Evolutionary conservation across 495 filamentous ascomycete genomes (phyloP), one percentile per base, ranked within the genome.

Genomic region (Corynascus novoguineensis): DNA sequence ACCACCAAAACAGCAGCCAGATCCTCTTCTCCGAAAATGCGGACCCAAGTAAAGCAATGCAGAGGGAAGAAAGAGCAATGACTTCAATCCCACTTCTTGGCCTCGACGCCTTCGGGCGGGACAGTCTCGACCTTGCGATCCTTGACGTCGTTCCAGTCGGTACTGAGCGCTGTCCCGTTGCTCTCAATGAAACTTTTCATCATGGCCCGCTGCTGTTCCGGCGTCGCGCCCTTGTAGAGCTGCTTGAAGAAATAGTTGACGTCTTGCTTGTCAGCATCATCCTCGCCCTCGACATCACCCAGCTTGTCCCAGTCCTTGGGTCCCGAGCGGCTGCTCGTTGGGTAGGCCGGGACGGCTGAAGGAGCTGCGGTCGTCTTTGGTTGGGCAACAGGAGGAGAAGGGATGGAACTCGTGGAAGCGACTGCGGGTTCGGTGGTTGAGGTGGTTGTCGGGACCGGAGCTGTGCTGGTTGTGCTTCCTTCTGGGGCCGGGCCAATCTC

Each of bases 131-230:
- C 86, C 37, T 75, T 86, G 29, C 82, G 82, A 55, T 78, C 83
- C 17, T 82, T 80, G 40, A 96, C 93, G 59, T 97, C 91, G 1
- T 72, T 70, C 93, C 93, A 98, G 60, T 92, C 88, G 1, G 95
- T 98, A 68, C 92, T 97, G 58, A 98, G 73, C 2, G 90, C 83
- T 0, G 93, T 98, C 1, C 93, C 93, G 61, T 92, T 89, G 67
- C 90, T 96, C 75, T 98, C 93, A 22, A 83, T 70, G 64, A 88
- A 97, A 69, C 90, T 96, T 81, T 98, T 98, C 82, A 96, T 89
- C 93, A 98, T 98, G 3, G 93, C 93, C 4, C 90, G 81, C 63
- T 81, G 83, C 34, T 89, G 89, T 58, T 98, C 92, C 0, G 83
- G 81, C 51, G 88, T 84, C 0, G 90, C 86, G 51, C 76, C 76